A percentile compares a stretch with the other conserved stretches of the same genome.
phyloP scores from a whole-genome alignment of 1,139 yeast species.

The Kurtzmaniella quercitrusa region DNA sequence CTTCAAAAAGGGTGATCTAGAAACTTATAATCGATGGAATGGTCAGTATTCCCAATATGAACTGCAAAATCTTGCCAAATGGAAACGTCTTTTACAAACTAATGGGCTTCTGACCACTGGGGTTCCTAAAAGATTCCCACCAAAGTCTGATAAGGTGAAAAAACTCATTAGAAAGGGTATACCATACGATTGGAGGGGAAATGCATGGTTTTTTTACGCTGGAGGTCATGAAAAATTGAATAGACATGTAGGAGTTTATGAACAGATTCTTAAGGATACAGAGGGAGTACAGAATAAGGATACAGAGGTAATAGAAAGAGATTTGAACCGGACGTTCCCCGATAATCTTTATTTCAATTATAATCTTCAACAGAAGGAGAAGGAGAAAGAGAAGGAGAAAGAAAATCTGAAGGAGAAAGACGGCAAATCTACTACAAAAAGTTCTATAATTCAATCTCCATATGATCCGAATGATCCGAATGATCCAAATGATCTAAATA shows the following conservation, averaged over 20 bases:
- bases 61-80: slow-evolving; percentile 62
- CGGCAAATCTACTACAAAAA: too few relatives aligned
- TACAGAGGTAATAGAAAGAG: slow-evolving; percentile 90
- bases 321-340: slow-evolving; percentile 89
- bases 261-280: slow-evolving; percentile 57
- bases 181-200: slow-evolving; percentile 96
- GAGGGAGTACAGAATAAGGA: slow-evolving; percentile 55
- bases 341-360: slow-evolving; percentile 73
- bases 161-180: slow-evolving; percentile 85
- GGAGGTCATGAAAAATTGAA: slow-evolving; percentile 76
- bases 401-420: too few relatives aligned
- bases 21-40: slow-evolving; percentile 74
- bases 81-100: slow-evolving; percentile 63
- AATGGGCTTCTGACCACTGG: slow-evolving; percentile 54
- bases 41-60: slow-evolving; percentile 58
- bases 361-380: neutral
- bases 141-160: slow-evolving; percentile 76
- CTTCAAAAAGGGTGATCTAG: slow-evolving; percentile 59
- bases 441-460: too few relatives aligned
- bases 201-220: slow-evolving; percentile 96
- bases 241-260: slow-evolving; percentile 70
- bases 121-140: slow-evolving; percentile 62
- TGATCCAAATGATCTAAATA: too few relatives aligned
- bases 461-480: too few relatives aligned
- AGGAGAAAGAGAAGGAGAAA: neutral